Base-by-base conservation (phyloP, 2,329 filamentous ascomycete genomes). In the Ceratocystis diversiconidia region DNA sequence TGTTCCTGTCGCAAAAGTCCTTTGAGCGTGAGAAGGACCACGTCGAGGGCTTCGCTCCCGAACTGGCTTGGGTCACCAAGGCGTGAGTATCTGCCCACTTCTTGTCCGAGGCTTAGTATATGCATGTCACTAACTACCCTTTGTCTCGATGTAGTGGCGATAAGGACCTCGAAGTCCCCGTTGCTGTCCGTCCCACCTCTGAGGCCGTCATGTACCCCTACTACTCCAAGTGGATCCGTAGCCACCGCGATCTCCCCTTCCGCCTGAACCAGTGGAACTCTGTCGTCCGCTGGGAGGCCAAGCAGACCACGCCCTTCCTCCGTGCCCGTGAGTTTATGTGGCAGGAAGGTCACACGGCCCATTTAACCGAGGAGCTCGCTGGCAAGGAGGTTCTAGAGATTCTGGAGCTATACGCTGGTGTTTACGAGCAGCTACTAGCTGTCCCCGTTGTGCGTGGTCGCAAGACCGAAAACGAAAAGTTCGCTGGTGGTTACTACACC, bases 211-310 rank as follows among this genome's bases (percentile, higher is more conserved):
- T 96, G 89, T 96, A 96, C 79, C 89, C 88, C 68, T 95, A 95
- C 81, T 96, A 95, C 76, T 83, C 90, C 70, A 94, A 95, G 78
- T 96, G 94, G 90, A 97, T 99, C 76, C 88, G 92, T 75, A 92
- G 87, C 74, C 92, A 99, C 78, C 85, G 95, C 72, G 94, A 99
- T 73, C 86, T 99, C 67, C 95, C 94, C 69, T 82, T 97, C 70
- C 87, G 90, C 73, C 82, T 97, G 70, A 97, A 97, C 79, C 94
- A 99, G 77, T 99, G 94, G 94, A 96, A 96, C 82, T 95, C 88
- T 15, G 81, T 84, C 69, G 82, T 96, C 61, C 85, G 92, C 72
- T 97, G 94, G 94, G 94, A 97, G 77, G 95, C 95, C 74, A 97
- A 97, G 80, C 90, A 95, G 75, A 86, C 83, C 28, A 86, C 84